Evolutionary conservation across 169 alveolate species (phyloP).

Genomic region (Eimeria brunetti): DNA sequence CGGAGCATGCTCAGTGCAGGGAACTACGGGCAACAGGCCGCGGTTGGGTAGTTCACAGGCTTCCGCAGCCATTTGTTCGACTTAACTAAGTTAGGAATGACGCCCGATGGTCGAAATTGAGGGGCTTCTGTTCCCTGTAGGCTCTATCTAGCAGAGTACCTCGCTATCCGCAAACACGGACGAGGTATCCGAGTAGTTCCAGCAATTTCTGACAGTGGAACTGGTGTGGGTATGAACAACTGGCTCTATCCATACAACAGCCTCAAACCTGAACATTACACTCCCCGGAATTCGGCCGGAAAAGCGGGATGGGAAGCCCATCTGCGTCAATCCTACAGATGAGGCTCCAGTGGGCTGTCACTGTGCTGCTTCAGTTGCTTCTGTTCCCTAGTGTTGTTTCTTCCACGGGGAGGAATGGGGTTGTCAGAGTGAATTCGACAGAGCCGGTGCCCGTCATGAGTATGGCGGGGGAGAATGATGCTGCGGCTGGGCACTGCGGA

Average conservation of each 20-base stretch:
- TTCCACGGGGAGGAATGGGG: not conserved
- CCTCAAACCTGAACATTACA: not conserved
- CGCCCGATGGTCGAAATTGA: not conserved
- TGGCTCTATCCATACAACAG: not conserved
- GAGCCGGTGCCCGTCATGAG: not conserved
- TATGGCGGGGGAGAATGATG: not conserved
- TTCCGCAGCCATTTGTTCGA: not conserved
- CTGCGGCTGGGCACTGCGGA: constrained; percentile 49
- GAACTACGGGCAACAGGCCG: not conserved
- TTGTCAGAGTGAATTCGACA: not conserved
- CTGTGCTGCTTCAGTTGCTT: constrained; percentile 9
- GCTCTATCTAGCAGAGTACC: not conserved
- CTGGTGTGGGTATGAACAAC: not conserved
- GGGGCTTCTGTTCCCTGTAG: not conserved
- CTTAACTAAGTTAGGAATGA: not conserved
- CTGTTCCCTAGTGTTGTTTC: not conserved
- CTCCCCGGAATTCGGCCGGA: not conserved
- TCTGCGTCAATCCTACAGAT: not conserved
- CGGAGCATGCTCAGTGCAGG: not conserved
- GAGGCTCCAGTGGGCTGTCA: constrained; percentile 49
- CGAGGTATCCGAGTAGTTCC: not conserved
- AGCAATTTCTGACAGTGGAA: not conserved
- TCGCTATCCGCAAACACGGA: not conserved
- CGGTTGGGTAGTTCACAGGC: not conserved
- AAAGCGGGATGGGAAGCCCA: not conserved